Percentiles rank a stretch among this genome's conserved stretches.
Evolutionary conservation across 345 rosid genomes (phyloP).

Genomic region (Murraya paniculata): DNA sequence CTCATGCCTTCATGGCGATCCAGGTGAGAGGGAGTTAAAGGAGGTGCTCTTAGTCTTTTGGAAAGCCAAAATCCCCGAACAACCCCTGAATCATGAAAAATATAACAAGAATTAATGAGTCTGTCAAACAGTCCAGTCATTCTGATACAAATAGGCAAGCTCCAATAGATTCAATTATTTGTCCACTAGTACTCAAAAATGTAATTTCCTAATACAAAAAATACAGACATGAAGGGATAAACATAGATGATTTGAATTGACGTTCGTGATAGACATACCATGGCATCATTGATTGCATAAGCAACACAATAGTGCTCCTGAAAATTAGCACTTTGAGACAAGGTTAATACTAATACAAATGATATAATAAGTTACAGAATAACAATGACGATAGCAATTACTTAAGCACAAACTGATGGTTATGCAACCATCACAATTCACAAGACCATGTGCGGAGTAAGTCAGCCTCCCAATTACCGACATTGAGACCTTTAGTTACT

Average conservation of each 20-base stretch:
- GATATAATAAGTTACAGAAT: neutral
- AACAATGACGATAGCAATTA: too few relatives aligned
- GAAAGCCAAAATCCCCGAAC: conserved; percentile 58
- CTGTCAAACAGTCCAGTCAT: neutral
- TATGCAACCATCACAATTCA: conserved; percentile 5
- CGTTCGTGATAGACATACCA: conserved; percentile 51
- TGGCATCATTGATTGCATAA: conserved; percentile 75
- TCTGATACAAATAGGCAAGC: neutral
- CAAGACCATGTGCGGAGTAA: neutral
- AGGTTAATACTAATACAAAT: neutral
- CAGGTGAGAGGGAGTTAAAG: conserved; percentile 2
- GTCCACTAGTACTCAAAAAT: neutral
- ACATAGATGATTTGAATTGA: neutral
- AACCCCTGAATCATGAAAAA: conserved; percentile 51
- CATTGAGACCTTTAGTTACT: neutral
- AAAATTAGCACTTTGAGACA: conserved; percentile 31
- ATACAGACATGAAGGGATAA: neutral
- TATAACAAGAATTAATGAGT: neutral
- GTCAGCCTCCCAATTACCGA: conserved; percentile 7
- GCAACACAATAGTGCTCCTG: conserved; percentile 89
- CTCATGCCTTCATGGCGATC: conserved; percentile 21
- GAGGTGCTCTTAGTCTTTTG: conserved; percentile 25
- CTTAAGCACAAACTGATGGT: conserved; percentile 1
- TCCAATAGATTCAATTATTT: neutral
- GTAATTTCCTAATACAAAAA: neutral